Evolutionary conservation across 1,284 basidiomycete species (phyloP), one percentile per base, ranked within the genome.

Genomic region (Pisolithus thermaeus): DNA sequence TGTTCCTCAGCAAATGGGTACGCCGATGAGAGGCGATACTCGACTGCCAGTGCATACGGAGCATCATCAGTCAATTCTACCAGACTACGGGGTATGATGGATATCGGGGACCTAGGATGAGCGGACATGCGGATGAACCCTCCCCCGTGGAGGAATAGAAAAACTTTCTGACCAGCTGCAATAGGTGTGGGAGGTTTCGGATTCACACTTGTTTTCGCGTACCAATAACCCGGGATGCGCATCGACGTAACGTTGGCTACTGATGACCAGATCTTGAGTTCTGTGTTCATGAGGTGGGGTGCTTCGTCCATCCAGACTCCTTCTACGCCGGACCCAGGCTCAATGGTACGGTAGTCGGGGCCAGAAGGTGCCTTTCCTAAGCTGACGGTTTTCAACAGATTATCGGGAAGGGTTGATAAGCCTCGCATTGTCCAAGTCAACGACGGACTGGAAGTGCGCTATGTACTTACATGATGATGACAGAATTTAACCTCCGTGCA

Each of bases 171-270:
- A 25, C 71, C 76, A 1, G 70, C 68, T 37, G 58, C 60, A 3
- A 76, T 69, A 3, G 70, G 57, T 37, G 74, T 59, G 4, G 67
- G 69, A 27, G 69, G 56, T 44, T 54, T 61, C 22, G 61, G 55
- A 8, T 64, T 58, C 1, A 59, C 54, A 2, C 70, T 74, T 27
- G 66, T 61, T 58, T 73, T 74, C 60, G 75, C 72, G 30, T 73
- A 64, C 80, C 81, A 83, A 58, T 83, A 84, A 3, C 79, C 81
- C 4, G 81, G 76, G 35, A 83, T 71, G 23, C 69, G 69, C 28
- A 70, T 61, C 0, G 75, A 65, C 3, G 61, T 49, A n/a, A 82
- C 75, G 6, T 67, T 59, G 7, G 74, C 69, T n/a, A 64, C 60
- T 9, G 64, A 59, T 7, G 76, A 73, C 70, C 69, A 79, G 20